Conservation (phyloP, 177 flowering plant genomes). For the Tripterygium wilfordii region DNA sequence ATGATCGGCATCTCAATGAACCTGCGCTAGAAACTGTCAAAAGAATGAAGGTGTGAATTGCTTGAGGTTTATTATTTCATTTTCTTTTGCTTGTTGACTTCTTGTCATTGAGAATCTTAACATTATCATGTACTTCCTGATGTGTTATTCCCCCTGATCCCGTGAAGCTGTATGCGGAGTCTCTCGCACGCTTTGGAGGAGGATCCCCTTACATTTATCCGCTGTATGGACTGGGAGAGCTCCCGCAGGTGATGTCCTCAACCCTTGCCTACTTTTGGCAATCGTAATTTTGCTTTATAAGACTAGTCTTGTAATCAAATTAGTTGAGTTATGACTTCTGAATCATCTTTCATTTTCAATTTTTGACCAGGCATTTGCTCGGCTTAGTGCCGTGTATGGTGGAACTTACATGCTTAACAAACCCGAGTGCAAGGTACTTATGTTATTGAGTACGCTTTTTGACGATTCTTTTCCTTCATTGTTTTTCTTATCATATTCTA, state of each 20-base stretch:
- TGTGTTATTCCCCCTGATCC: not conserved
- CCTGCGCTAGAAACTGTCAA: slow-evolving; percentile 93
- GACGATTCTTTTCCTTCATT: no score
- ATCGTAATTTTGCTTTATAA: not conserved
- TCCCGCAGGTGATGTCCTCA: slow-evolving; percentile 69
- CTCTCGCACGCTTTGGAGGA: slow-evolving; percentile 95
- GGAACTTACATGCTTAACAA: slow-evolving; percentile 96
- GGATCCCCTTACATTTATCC: slow-evolving; percentile 98
- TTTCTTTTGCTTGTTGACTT: slow-evolving; percentile 5
- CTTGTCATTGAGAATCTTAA: slow-evolving; percentile 1
- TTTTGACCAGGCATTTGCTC: slow-evolving; percentile 74
- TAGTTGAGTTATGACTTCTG: no score
- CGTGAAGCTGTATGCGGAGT: slow-evolving; percentile 81
- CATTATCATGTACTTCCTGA: slow-evolving; percentile 1
- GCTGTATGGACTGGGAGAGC: slow-evolving; percentile 90
- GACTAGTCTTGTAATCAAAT: no score
- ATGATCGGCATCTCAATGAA: slow-evolving; percentile 73
- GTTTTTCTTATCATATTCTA: no score
- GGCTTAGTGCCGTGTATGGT: slow-evolving; percentile 97
- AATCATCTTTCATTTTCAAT: not conserved
- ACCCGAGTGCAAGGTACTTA: slow-evolving; percentile 85
- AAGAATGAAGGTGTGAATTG: slow-evolving; percentile 74
- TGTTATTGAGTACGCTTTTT: not conserved
- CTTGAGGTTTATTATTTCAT: not conserved
- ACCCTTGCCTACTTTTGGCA: not conserved